These are phyloP conservation scores for Phytophthora meadii DNA, from an alignment of 352 stramenopile genomes.

Conservation along the genomic window DNA sequence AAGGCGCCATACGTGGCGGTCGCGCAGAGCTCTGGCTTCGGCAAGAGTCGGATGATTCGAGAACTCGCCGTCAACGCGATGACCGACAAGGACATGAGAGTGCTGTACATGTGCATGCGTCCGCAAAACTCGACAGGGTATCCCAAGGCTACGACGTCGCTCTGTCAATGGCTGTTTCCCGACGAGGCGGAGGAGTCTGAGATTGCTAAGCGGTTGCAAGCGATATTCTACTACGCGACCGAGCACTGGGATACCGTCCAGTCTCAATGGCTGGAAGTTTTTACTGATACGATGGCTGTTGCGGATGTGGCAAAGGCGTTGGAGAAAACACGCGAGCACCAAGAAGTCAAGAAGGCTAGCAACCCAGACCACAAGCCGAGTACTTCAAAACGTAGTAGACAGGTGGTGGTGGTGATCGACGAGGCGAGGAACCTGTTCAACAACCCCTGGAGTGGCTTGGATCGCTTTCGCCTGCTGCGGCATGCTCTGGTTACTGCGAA, in stretches of 20 bases:
- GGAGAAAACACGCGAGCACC: too few species aligned
- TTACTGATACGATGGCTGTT: slow-evolving; percentile 4
- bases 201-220: not conserved
- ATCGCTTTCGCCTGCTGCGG: not conserved
- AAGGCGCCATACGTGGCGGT: slow-evolving; percentile 15
- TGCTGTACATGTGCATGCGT: slow-evolving; percentile 21
- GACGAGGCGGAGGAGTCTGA: not conserved
- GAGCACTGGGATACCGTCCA: slow-evolving; percentile 8
- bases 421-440: slow-evolving; percentile 10
- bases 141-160: not conserved
- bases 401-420: slow-evolving; percentile 20
- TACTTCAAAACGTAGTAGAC: not conserved
- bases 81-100: slow-evolving; percentile 4
- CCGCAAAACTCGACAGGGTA: slow-evolving; percentile 15
- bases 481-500: slow-evolving; percentile 4
- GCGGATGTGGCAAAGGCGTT: not conserved
- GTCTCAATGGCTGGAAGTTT: slow-evolving; percentile 6
- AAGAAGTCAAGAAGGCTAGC: too few species aligned
- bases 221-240: slow-evolving; percentile 1
- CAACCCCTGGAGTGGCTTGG: not conserved
- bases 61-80: slow-evolving; percentile 18
- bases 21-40: slow-evolving; percentile 21
- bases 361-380: not conserved
- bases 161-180: slow-evolving; percentile 19
- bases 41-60: slow-evolving; percentile 16